These are phyloP conservation scores for Millerozyma miso DNA, from an alignment of 805 yeast genomes.

Conservation along the genomic window DNA sequence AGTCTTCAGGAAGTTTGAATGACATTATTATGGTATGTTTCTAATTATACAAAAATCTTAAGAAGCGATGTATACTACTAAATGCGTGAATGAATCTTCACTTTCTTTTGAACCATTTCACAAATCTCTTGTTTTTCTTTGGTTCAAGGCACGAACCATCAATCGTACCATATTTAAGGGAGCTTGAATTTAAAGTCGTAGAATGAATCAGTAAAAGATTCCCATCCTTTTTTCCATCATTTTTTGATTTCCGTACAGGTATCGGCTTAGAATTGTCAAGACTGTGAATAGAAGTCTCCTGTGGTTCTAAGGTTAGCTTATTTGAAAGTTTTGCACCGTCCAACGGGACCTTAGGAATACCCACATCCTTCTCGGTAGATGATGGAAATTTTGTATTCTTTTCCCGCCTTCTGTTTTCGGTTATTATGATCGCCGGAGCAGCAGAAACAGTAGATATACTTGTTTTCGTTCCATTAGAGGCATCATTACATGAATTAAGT, in stretches of 20 bases:
- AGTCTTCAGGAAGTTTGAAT: slow-evolving; percentile 32
- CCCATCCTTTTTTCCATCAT: slow-evolving; percentile 5
- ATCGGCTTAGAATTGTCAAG: neutral
- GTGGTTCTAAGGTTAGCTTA: too few species aligned
- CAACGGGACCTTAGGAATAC: neutral
- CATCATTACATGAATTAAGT: slow-evolving; percentile 16
- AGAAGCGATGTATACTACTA: neutral
- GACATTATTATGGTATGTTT: slow-evolving; percentile 12
- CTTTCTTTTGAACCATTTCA: slow-evolving; percentile 22
- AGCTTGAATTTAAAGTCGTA: slow-evolving; percentile 16
- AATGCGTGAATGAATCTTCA: slow-evolving; percentile 4
- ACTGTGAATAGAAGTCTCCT: neutral
- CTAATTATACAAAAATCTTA: neutral
- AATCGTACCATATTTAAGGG: slow-evolving; percentile 8
- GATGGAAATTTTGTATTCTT: too few species aligned
- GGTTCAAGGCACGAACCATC: slow-evolving; percentile 12
- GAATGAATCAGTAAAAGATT: slow-evolving; percentile 16
- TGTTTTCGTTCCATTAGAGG: neutral
- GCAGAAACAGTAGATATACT: slow-evolving; percentile 2
- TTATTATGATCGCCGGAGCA: slow-evolving; percentile 16
- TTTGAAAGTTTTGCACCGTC: neutral
- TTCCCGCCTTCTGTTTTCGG: neutral
- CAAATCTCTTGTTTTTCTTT: slow-evolving; percentile 14
- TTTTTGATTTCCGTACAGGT: neutral
- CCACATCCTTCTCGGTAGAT: neutral